Conservation (phyloP, 257 asterid species). For the Avicennia marina region DNA sequence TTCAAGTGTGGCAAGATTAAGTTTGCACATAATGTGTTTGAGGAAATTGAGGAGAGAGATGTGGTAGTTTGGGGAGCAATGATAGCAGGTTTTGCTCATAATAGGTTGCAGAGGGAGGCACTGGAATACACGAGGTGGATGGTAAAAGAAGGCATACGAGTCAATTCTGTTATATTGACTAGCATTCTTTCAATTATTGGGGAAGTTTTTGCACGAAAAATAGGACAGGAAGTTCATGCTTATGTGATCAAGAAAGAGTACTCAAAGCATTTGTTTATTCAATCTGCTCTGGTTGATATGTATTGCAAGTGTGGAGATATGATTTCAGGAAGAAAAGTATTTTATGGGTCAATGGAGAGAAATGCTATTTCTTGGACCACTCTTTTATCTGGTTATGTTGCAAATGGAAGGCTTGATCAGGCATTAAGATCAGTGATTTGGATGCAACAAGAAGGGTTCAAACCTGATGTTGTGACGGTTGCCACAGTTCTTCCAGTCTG, state of each 20-base stretch:
- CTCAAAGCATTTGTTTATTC: slow-evolving; percentile 57
- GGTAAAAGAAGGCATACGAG: slow-evolving; percentile 50
- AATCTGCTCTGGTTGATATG: slow-evolving; percentile 84
- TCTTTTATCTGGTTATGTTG: slow-evolving; percentile 72
- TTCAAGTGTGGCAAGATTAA: slow-evolving; percentile 85
- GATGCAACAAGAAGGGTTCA: slow-evolving; percentile 97
- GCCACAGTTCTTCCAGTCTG: slow-evolving; percentile 94
- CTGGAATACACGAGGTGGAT: slow-evolving; percentile 61
- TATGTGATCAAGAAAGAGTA: slow-evolving; percentile 73
- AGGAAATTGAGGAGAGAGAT: slow-evolving; percentile 68
- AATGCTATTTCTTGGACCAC: slow-evolving; percentile 85
- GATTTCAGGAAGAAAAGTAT: slow-evolving; percentile 73
- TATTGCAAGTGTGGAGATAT: slow-evolving; percentile 88
- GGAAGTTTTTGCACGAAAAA: slow-evolving; percentile 43
- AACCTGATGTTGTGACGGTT: slow-evolving; percentile 75
- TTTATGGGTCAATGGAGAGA: slow-evolving; percentile 63
- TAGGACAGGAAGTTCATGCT: slow-evolving; percentile 85
- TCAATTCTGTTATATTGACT: slow-evolving; percentile 74
- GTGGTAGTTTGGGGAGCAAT: slow-evolving; percentile 85
- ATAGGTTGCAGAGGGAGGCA: slow-evolving; percentile 69
- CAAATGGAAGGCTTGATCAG: slow-evolving; percentile 75
- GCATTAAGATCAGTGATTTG: slow-evolving; percentile 70
- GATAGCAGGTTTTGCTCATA: slow-evolving; percentile 92
- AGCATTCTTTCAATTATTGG: slow-evolving; percentile 70
- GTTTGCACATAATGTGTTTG: slow-evolving; percentile 55